These are phyloP conservation scores for Ottelia alismoides DNA, from an alignment of 106 monocot genomes.

Conservation along the genomic window DNA sequence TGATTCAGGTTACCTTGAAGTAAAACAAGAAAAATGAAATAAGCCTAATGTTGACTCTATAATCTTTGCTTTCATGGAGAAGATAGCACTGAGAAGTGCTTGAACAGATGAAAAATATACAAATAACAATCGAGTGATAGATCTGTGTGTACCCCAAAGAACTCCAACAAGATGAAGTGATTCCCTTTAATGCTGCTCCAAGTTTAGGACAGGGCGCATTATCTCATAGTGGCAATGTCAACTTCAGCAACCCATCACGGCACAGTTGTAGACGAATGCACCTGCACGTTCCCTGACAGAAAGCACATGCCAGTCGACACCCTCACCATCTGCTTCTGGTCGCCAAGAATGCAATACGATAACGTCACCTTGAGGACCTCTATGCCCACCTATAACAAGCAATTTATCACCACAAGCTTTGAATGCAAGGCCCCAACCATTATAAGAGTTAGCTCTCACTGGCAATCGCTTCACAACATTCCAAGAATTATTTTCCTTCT, in stretches of 20 bases:
- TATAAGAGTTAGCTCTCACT: constrained; percentile 67
- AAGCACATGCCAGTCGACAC: constrained; percentile 57
- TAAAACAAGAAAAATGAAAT: too few relatives aligned
- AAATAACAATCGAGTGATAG: too few relatives aligned
- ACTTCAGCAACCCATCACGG: constrained; percentile 91
- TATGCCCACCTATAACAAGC: constrained; percentile 64
- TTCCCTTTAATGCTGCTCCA: too few relatives aligned
- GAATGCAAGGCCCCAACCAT: constrained; percentile 91
- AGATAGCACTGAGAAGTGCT: too few relatives aligned
- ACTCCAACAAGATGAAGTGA: too few relatives aligned
- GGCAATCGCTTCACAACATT: constrained; percentile 53
- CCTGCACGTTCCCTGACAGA: constrained; percentile 54
- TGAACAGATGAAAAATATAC: too few relatives aligned
- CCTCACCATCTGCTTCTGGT: constrained; percentile 39
- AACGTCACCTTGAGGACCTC: constrained; percentile 53
- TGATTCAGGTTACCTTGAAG: too few relatives aligned
- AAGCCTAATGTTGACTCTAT: too few relatives aligned
- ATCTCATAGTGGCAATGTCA: too few relatives aligned
- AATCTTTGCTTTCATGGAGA: too few relatives aligned
- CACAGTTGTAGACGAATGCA: constrained; percentile 83
- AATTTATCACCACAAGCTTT: constrained; percentile 67
- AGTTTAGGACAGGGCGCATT: too few relatives aligned
- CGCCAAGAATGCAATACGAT: constrained; percentile 60
- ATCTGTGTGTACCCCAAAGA: too few relatives aligned
- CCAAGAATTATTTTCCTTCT: constrained; percentile 70